Percentiles rank a stretch among this genome's conserved stretches.
phyloP scores from a whole-genome alignment of 495 filamentous ascomycete species.

The Talaromyces proteolyticus region DNA sequence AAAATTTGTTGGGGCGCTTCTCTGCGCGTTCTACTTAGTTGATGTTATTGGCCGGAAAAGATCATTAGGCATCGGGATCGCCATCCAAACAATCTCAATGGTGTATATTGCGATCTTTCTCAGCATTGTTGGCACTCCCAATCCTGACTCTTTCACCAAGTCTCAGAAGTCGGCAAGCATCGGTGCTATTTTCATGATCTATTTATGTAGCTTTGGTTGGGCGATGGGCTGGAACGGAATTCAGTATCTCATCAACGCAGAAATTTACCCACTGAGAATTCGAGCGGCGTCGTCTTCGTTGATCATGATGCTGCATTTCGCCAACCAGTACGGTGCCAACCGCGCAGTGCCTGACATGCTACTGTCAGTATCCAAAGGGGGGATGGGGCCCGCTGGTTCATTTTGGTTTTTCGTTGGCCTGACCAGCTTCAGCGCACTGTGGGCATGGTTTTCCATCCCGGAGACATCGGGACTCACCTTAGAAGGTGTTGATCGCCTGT shows the following conservation, averaged over 20 bases:
- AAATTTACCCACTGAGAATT: constrained; percentile 52
- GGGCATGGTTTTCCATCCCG: constrained; percentile 35
- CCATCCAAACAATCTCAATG: constrained; percentile 48
- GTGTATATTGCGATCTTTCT: constrained; percentile 57
- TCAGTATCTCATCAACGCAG: constrained; percentile 62
- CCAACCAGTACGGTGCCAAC: constrained; percentile 54
- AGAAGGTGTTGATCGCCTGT: constrained; percentile 48
- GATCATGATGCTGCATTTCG: constrained; percentile 47
- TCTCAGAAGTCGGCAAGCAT: constrained; percentile 23
- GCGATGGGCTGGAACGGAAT: constrained; percentile 62
- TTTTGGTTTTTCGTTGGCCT: constrained; percentile 57
- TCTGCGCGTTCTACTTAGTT: constrained; percentile 58
- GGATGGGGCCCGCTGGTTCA: constrained; percentile 31
- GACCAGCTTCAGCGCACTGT: constrained; percentile 42
- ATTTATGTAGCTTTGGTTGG: constrained; percentile 53
- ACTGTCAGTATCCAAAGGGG: constrained; percentile 33
- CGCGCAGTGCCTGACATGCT: constrained; percentile 38
- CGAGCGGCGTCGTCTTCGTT: constrained; percentile 16
- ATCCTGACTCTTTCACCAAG: constrained; percentile 1
- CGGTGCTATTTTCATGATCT: constrained; percentile 51
- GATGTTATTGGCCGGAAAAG: constrained; percentile 59
- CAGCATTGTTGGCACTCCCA: constrained; percentile 24
- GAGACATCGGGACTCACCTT: constrained; percentile 14
- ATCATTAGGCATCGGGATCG: constrained; percentile 49
- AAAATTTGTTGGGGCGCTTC: constrained; percentile 52